phyloP scores from a whole-genome alignment of 164 flowering plant genomes.

The Annona cherimola region DNA sequence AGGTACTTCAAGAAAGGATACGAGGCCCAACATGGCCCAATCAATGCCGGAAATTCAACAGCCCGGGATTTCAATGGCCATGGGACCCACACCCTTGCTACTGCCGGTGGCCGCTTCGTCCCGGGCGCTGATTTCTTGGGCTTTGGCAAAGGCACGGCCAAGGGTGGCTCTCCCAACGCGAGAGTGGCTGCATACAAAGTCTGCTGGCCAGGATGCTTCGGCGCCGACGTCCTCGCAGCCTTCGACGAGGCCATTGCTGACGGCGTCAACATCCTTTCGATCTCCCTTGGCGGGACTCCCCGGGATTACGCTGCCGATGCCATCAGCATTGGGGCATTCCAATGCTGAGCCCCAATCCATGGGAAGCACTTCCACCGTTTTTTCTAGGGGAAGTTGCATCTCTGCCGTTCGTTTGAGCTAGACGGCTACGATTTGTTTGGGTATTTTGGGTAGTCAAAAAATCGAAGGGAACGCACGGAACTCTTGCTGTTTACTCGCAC shows the following conservation, averaged over 20 bases:
- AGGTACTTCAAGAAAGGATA: constrained; percentile 19
- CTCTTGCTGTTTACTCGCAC: too few species aligned
- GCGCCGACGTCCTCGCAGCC: constrained; percentile 48
- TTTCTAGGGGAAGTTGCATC: too few species aligned
- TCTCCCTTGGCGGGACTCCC: constrained; percentile 39
- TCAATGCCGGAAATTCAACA: neutral
- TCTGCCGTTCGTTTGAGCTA: too few species aligned
- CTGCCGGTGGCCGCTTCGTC: constrained; percentile 3
- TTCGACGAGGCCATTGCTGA: constrained; percentile 52
- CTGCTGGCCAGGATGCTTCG: constrained; percentile 28
- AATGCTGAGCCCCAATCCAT: too few species aligned
- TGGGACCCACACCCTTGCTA: constrained; percentile 5
- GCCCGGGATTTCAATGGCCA: neutral
- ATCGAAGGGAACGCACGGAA: too few species aligned
- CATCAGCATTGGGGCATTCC: constrained; percentile 58
- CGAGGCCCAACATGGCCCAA: neutral
- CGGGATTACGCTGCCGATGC: constrained; percentile 33
- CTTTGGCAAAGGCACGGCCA: constrained; percentile 48
- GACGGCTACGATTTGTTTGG: too few species aligned
- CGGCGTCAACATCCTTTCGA: constrained; percentile 48
- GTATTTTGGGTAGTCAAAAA: too few species aligned
- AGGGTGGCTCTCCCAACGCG: constrained; percentile 62
- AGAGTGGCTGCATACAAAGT: constrained; percentile 12
- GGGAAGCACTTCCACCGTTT: too few species aligned
- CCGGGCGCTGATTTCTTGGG: constrained; percentile 32